Base-by-base conservation (phyloP, 129 eudicot genomes). In the Flaveria robusta region DNA sequence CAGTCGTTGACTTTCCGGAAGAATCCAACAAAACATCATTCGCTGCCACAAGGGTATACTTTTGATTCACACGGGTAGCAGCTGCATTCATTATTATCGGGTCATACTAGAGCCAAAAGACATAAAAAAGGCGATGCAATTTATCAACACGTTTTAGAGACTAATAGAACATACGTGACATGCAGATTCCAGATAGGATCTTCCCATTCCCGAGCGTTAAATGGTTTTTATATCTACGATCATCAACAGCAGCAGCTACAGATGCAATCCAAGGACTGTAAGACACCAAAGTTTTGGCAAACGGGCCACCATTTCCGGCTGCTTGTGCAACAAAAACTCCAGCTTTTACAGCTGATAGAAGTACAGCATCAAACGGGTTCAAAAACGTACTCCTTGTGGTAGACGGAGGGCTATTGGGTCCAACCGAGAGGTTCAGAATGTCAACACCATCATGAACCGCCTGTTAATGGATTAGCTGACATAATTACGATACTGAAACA, bases 361-460 rank as follows among this genome's bases (percentile, higher is more conserved):
- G 99, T 66, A 86, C 88, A 34, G 96, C 97, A 78, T 91, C 97
- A 42, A 94, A 94, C 39, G 97, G 97, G 78, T 94, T 94, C 78
- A 94, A 77, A 75, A 88, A 94, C 20, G 99, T 91, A 31, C 92
- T 91, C 83, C 87, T 87, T 52, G 99, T 94, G 76, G 93, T 86
- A 34, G 99, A 96, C 7, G 97, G 97, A 49, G 98, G 98, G 81
- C 98, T 89, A 71, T 94, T 94, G 10, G 98, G 96, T 12, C 98
- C 97, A 42, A 93, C 97, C 3, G 98, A 93, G 68, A 93, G 98
- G 77, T 93, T 93, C 27, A 93, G 66, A 69, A 91, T 89, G 85
- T 94, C 98, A 16, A 94, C 98, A 68, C 98, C 98, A 76, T 94
- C 98, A 78, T 88, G 96, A 79, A 91, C 98, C 49, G 98, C 96